These are phyloP conservation scores for Aspergillus proliferans DNA, from an alignment of 2,329 filamentous ascomycete genomes.

Conservation along the genomic window DNA sequence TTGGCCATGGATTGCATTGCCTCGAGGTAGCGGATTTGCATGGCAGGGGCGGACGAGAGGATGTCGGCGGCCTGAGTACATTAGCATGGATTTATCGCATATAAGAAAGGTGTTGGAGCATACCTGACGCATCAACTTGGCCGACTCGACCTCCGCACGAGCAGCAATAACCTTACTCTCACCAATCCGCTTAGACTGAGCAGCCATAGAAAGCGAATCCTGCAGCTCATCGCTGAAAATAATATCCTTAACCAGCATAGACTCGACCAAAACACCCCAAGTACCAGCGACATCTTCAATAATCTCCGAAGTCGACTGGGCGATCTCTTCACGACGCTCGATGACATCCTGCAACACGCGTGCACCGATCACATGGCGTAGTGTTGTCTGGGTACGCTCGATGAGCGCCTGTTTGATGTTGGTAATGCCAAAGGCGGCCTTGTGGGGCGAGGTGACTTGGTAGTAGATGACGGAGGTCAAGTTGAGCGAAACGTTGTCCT, in stretches of 20 bases:
- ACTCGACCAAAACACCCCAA: slow-evolving; percentile 95
- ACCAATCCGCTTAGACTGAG: slow-evolving; percentile 96
- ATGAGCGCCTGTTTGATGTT: slow-evolving; percentile 94
- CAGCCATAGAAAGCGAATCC: slow-evolving; percentile 94
- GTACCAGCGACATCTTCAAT: slow-evolving; percentile 91
- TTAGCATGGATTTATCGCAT: neutral
- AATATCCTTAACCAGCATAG: slow-evolving; percentile 99
- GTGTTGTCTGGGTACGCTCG: slow-evolving; percentile 94
- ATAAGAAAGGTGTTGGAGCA: neutral
- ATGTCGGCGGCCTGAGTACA: slow-evolving; percentile 70
- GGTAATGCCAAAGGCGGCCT: slow-evolving; percentile 91
- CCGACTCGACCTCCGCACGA: slow-evolving; percentile 90
- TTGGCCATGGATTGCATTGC: slow-evolving; percentile 99
- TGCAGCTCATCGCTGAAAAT: slow-evolving; percentile 94
- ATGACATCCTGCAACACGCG: slow-evolving; percentile 96
- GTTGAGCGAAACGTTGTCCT: slow-evolving; percentile 93
- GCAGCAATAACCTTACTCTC: slow-evolving; percentile 98
- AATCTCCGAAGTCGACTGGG: slow-evolving; percentile 89
- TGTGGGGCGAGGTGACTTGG: slow-evolving; percentile 91
- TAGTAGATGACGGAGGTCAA: slow-evolving; percentile 99
- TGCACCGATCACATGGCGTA: slow-evolving; percentile 93
- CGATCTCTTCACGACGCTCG: slow-evolving; percentile 94
- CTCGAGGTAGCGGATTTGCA: slow-evolving; percentile 97
- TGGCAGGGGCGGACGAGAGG: slow-evolving; percentile 81
- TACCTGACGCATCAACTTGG: slow-evolving; percentile 72